Evolutionary conservation across 2,329 filamentous ascomycete genomes (phyloP).

Genomic region (Lachnellula subtilissima): DNA sequence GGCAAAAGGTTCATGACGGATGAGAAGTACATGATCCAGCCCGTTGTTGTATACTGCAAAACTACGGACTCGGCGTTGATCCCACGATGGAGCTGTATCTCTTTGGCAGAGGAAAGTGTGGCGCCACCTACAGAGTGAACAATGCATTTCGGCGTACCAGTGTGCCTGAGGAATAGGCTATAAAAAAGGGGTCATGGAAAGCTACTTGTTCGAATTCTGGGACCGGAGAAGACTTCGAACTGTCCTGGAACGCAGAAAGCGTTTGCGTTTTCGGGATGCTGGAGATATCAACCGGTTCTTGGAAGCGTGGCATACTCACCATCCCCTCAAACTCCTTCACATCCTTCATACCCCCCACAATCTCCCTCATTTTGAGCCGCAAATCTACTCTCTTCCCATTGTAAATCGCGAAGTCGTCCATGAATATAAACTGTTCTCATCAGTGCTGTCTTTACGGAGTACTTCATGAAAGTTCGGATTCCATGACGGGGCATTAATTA

Average conservation of each 20-base stretch:
- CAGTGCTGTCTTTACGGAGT: background rate
- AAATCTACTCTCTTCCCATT: slow-evolving; percentile 73
- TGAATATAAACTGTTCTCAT: slow-evolving; percentile 61
- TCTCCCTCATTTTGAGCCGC: slow-evolving; percentile 62
- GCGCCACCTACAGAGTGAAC: slow-evolving; percentile 69
- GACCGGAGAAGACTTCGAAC: slow-evolving; percentile 3
- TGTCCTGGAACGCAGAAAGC: slow-evolving; percentile 39
- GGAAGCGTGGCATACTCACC: slow-evolving; percentile 64
- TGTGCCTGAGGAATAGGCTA: slow-evolving; percentile 76
- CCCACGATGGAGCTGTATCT: slow-evolving; percentile 50
- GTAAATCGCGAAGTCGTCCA: slow-evolving; percentile 75
- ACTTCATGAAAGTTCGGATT: background rate
- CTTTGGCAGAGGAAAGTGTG: slow-evolving; percentile 56
- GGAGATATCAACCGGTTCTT: slow-evolving; percentile 53
- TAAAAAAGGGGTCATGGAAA: slow-evolving; percentile 64
- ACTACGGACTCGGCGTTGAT: slow-evolving; percentile 38
- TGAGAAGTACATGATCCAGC: slow-evolving; percentile 84
- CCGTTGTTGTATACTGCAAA: slow-evolving; percentile 61
- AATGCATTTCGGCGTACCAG: slow-evolving; percentile 79
- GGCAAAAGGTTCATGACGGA: slow-evolving; percentile 54
- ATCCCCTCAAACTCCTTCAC: slow-evolving; percentile 58
- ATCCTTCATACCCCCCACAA: slow-evolving; percentile 57
- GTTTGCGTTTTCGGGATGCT: slow-evolving; percentile 39
- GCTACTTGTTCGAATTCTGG: slow-evolving; percentile 24
- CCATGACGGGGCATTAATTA: slow-evolving; percentile 19